These are phyloP conservation scores for Colletotrichum orchidophilum DNA, from an alignment of 2,329 filamentous ascomycete genomes.

Conservation along the genomic window DNA sequence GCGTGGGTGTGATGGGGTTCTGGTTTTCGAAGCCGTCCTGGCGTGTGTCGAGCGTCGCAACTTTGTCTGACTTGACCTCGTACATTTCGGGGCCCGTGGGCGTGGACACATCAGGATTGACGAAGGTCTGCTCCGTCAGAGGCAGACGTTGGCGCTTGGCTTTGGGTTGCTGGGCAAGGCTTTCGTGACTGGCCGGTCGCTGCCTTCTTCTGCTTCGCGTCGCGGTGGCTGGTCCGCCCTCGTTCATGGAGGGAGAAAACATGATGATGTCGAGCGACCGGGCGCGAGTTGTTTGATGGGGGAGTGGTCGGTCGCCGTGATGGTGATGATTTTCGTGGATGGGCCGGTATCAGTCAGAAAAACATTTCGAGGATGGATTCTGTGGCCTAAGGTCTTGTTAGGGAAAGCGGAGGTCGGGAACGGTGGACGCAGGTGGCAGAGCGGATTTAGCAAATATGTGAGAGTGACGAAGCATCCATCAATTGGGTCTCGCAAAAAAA, in stretches of 20 bases:
- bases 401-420: slow-evolving; percentile 27
- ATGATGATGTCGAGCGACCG: slow-evolving; percentile 49
- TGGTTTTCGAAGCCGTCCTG: slow-evolving; percentile 58
- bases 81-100: slow-evolving; percentile 58
- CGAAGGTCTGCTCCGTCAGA: slow-evolving; percentile 65
- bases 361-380: slow-evolving; percentile 34
- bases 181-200: slow-evolving; percentile 66
- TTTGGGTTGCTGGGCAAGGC: slow-evolving; percentile 65
- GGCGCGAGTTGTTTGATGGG: slow-evolving; percentile 12
- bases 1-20: slow-evolving; percentile 41
- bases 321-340: slow-evolving; percentile 27
- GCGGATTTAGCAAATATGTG: slow-evolving; percentile 35
- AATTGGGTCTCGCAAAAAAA: slow-evolving; percentile 44
- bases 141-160: slow-evolving; percentile 70
- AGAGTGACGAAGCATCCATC: slow-evolving; percentile 38
- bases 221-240: slow-evolving; percentile 63
- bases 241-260: slow-evolving; percentile 66
- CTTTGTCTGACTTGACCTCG: slow-evolving; percentile 64
- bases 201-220: slow-evolving; percentile 70
- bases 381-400: slow-evolving; percentile 22
- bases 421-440: slow-evolving; percentile 25
- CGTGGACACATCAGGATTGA: slow-evolving; percentile 55
- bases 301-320: slow-evolving; percentile 13
- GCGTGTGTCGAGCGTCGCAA: slow-evolving; percentile 54
- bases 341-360: slow-evolving; percentile 24